These are phyloP conservation scores for Arthrobotrys sphaeroides DNA, from an alignment of 2,329 filamentous ascomycete species.

Conservation along the genomic window DNA sequence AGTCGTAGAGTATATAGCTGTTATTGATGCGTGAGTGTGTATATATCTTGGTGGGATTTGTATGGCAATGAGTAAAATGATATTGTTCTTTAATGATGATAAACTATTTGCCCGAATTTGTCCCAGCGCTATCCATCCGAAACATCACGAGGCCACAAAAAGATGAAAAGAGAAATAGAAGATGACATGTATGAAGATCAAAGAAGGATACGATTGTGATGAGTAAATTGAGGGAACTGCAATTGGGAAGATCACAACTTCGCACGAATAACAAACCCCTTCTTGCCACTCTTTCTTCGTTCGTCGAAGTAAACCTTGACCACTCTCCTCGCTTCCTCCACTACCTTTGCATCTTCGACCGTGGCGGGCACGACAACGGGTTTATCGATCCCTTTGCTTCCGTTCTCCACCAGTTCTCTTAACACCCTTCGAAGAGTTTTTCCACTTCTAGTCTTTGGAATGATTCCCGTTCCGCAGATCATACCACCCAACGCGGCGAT, in stretches of 20 bases:
- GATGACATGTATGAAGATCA: neutral
- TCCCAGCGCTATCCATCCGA: too few species aligned
- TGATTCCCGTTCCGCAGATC: constrained; percentile 81
- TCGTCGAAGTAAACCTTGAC: constrained; percentile 78
- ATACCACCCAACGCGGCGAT: constrained; percentile 88
- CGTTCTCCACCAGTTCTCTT: constrained; percentile 84
- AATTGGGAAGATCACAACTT: constrained; percentile 63
- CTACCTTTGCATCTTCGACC: constrained; percentile 79
- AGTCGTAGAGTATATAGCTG: neutral
- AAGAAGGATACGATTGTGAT: neutral
- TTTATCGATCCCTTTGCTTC: constrained; percentile 75
- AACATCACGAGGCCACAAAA: neutral
- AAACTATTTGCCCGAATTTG: neutral
- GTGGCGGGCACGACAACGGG: constrained; percentile 80
- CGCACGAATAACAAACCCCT: constrained; percentile 59
- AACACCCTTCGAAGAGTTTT: constrained; percentile 87
- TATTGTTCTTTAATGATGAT: neutral
- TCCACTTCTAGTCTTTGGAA: constrained; percentile 89
- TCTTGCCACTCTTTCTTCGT: constrained; percentile 58
- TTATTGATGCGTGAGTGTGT: neutral
- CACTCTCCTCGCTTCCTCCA: constrained; percentile 76
- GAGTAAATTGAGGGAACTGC: too few species aligned
- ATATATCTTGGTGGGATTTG: neutral
- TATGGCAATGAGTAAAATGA: neutral
- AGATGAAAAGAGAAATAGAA: neutral